Evolutionary conservation across 257 asterid species (phyloP).

Genomic region (Gentiana straminea): DNA sequence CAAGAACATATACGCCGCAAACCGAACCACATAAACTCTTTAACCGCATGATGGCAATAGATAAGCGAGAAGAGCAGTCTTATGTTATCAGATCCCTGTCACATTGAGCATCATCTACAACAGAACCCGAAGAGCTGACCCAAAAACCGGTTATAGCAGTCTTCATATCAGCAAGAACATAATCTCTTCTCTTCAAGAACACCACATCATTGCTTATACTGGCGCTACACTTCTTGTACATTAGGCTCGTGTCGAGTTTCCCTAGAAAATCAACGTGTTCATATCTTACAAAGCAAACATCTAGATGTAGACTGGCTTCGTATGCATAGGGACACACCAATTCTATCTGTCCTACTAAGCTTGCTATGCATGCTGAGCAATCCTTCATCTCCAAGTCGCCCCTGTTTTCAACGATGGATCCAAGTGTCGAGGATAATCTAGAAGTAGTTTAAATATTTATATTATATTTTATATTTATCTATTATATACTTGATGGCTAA

Average conservation of each 20-base stretch:
- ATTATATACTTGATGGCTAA: too few relatives aligned
- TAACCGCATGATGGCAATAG: constrained; percentile 23
- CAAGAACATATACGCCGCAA: constrained; percentile 31
- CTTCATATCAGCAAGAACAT: constrained; percentile 31
- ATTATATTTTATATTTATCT: too few relatives aligned
- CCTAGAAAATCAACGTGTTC: constrained; percentile 50
- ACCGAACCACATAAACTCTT: constrained; percentile 31
- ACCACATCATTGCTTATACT: constrained; percentile 30
- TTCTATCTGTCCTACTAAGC: constrained; percentile 29
- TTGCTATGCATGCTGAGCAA: constrained; percentile 54
- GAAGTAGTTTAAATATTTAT: too few relatives aligned
- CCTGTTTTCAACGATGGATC: constrained; percentile 1
- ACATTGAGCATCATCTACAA: constrained; percentile 31
- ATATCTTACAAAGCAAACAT: constrained; percentile 50
- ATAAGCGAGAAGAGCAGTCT: constrained; percentile 29
- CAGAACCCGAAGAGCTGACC: constrained; percentile 30
- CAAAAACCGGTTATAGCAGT: constrained; percentile 35
- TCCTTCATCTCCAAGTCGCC: constrained; percentile 44
- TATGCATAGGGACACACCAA: constrained; percentile 43
- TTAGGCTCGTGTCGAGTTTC: constrained; percentile 27
- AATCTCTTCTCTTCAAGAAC: constrained; percentile 45
- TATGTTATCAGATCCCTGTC: constrained; percentile 21
- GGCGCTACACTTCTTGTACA: constrained; percentile 45
- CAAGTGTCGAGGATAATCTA: too few relatives aligned
- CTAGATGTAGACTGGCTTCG: constrained; percentile 55